These are phyloP conservation scores for Letharia lupina DNA, from an alignment of 495 filamentous ascomycete species.

Conservation along the genomic window DNA sequence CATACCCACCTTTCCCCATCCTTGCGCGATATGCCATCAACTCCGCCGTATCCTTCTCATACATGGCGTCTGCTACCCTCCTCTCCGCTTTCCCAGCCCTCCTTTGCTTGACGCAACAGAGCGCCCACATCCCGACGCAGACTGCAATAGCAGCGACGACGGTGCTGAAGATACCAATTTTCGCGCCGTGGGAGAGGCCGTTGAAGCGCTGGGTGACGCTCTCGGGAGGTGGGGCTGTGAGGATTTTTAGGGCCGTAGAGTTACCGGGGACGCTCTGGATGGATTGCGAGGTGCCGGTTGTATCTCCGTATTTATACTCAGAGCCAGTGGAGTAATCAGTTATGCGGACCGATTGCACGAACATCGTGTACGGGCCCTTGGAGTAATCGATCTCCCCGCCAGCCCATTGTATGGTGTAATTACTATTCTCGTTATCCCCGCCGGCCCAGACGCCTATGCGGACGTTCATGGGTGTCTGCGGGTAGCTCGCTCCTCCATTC, in stretches of 20 bases:
- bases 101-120: slow-evolving; percentile 61
- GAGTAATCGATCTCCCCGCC: slow-evolving; percentile 67
- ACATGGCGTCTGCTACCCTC: slow-evolving; percentile 45
- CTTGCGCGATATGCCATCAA: slow-evolving; percentile 46
- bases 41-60: slow-evolving; percentile 54
- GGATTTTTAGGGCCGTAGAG: slow-evolving; percentile 43
- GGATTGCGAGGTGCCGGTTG: slow-evolving; percentile 57
- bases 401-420: slow-evolving; percentile 63
- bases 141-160: slow-evolving; percentile 44
- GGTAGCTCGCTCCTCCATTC: slow-evolving; percentile 61
- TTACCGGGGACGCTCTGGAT: slow-evolving; percentile 60
- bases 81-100: slow-evolving; percentile 56
- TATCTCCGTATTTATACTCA: slow-evolving; percentile 61
- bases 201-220: slow-evolving; percentile 49
- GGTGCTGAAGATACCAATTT: slow-evolving; percentile 51
- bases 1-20: slow-evolving; percentile 2
- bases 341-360: slow-evolving; percentile 55
- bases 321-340: slow-evolving; percentile 61
- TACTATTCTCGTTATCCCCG: slow-evolving; percentile 62
- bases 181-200: slow-evolving; percentile 43
- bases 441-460: slow-evolving; percentile 83
- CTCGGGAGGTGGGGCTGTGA: slow-evolving; percentile 33
- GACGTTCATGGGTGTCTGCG: slow-evolving; percentile 83
- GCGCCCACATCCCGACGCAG: slow-evolving; percentile 39
- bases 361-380: slow-evolving; percentile 71